phyloP scores from a whole-genome alignment of 2,329 filamentous ascomycete species.

The Apiospora rasikravindrae region DNA sequence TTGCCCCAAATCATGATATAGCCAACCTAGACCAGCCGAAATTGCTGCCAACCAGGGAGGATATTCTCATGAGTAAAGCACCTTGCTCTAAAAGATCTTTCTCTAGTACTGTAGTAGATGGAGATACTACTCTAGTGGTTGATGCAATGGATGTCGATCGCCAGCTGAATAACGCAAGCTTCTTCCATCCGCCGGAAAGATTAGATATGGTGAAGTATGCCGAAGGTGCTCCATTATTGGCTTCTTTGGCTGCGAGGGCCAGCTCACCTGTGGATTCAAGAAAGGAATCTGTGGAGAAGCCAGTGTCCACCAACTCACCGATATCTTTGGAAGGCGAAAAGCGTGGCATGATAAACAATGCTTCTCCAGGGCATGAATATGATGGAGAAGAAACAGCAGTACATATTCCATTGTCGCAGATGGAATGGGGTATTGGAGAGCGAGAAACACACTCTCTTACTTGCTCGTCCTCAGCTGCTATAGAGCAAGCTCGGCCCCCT shows the following conservation, averaged over 20 bases:
- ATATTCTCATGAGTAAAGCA: not conserved
- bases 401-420: conserved; percentile 26
- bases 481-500: conserved; percentile 5
- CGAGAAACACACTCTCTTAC: conserved; percentile 10
- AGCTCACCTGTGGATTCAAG: not conserved
- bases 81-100: not conserved
- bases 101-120: conserved; percentile 24
- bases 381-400: conserved; percentile 23
- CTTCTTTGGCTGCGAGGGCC: not conserved
- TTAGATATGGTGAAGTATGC: conserved; percentile 10
- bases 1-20: not conserved
- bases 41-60: not conserved
- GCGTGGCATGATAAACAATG: not conserved
- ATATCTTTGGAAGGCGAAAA: not conserved
- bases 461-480: not conserved
- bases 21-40: not conserved
- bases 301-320: not conserved
- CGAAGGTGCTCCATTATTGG: not conserved
- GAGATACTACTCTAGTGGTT: conserved; percentile 31
- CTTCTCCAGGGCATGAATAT: conserved; percentile 10
- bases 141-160: conserved; percentile 29
- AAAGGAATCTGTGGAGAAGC: not conserved
- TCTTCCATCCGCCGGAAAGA: conserved; percentile 1
- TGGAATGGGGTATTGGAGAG: conserved; percentile 25
- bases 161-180: not conserved